These are phyloP conservation scores for Sodiomyces alkalinus DNA, from an alignment of 2,329 filamentous ascomycete species.

Conservation along the genomic window DNA sequence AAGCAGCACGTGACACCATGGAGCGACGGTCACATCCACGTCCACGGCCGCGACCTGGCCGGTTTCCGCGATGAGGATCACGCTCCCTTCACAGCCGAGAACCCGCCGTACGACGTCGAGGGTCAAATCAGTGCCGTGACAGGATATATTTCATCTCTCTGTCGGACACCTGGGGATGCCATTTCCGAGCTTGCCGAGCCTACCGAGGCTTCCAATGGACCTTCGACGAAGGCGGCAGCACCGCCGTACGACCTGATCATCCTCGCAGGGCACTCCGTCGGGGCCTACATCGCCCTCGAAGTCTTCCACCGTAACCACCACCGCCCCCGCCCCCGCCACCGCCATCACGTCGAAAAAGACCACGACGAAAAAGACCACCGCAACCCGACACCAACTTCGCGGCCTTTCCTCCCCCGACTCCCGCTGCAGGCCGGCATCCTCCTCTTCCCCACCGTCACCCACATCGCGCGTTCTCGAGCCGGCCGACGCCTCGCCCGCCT, in stretches of 20 bases:
- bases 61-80: conserved; percentile 43
- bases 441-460: conserved; percentile 60
- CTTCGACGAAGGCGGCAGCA: conserved; percentile 13
- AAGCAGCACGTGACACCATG: no score
- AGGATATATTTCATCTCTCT: conserved; percentile 16
- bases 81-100: conserved; percentile 23
- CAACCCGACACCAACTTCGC: no score
- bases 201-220: no score
- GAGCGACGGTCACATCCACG: conserved; percentile 27
- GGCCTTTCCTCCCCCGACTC: conserved; percentile 18
- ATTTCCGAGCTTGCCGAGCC: no score
- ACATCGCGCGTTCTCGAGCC: conserved; percentile 48
- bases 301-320: conserved; percentile 42
- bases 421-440: conserved; percentile 40
- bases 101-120: conserved; percentile 34
- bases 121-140: conserved; percentile 34
- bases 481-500: conserved; percentile 36
- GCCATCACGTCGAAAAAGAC: no score
- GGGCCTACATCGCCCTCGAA: conserved; percentile 56
- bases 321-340: conserved; percentile 1
- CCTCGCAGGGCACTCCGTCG: conserved; percentile 61
- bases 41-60: conserved; percentile 41
- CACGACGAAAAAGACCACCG: no score
- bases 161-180: conserved; percentile 11
- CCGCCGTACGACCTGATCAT: conserved; percentile 41